Conservation (phyloP, 768 basidiomycete genomes). For the Leucosporidium creatinivorum region DNA sequence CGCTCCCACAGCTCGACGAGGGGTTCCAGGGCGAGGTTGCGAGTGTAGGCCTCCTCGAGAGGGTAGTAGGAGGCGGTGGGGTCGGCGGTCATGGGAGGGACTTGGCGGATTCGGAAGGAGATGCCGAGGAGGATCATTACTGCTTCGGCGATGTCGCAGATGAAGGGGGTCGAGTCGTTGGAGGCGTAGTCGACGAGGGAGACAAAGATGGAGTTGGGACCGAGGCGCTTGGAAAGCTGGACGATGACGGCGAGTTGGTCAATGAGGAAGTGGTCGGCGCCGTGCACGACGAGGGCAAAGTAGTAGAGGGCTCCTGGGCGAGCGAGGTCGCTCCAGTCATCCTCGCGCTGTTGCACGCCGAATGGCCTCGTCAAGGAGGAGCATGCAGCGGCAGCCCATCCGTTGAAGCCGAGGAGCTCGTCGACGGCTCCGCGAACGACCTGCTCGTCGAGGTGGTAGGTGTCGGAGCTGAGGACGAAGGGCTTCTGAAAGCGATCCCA, state of each 20-base stretch:
- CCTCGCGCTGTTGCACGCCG: slow-evolving; percentile 71
- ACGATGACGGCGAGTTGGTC: slow-evolving; percentile 98
- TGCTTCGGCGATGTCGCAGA: slow-evolving; percentile 89
- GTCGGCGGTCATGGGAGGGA: slow-evolving; percentile 85
- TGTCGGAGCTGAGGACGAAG: slow-evolving; percentile 75
- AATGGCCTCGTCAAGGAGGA: slow-evolving; percentile 92
- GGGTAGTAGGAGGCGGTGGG: slow-evolving; percentile 88
- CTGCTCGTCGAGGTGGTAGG: slow-evolving; percentile 81
- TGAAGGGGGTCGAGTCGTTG: slow-evolving; percentile 85
- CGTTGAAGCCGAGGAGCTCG: slow-evolving; percentile 87
- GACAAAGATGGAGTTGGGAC: slow-evolving; percentile 83
- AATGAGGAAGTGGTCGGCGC: slow-evolving; percentile 96
- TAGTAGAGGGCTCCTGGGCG: slow-evolving; percentile 80
- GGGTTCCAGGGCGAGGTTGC: slow-evolving; percentile 87
- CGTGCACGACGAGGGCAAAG: slow-evolving; percentile 90
- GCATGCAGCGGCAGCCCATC: slow-evolving; percentile 95
- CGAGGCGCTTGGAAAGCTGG: slow-evolving; percentile 84
- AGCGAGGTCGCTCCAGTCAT: slow-evolving; percentile 81
- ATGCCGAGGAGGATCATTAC: slow-evolving; percentile 88
- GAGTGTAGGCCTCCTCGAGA: slow-evolving; percentile 84
- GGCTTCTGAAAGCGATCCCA: slow-evolving; percentile 90
- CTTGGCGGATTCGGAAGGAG: slow-evolving; percentile 84
- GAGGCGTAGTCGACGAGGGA: slow-evolving; percentile 98
- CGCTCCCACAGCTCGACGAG: slow-evolving; percentile 69
- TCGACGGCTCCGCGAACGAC: slow-evolving; percentile 83